Percentiles rank a stretch among this genome's conserved stretches.
Evolutionary conservation across 2,329 filamentous ascomycete species (phyloP).

Genomic region (Hymenotorrendiella dingleyae): DNA sequence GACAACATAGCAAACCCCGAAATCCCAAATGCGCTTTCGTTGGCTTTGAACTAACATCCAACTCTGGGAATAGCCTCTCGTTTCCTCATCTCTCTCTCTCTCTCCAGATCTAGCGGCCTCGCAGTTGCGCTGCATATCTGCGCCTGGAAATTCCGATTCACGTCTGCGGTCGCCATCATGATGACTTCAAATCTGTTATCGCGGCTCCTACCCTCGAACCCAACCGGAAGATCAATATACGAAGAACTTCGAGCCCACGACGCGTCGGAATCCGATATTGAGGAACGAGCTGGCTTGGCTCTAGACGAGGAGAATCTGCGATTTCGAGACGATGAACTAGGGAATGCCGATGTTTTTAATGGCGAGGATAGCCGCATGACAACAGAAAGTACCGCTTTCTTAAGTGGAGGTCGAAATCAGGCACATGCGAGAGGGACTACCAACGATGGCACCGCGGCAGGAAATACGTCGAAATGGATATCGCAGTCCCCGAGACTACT

Average conservation of each 20-base stretch:
- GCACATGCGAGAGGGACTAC: constrained; percentile 5
- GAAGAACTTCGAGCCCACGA: constrained; percentile 31
- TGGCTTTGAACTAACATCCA: constrained; percentile 12
- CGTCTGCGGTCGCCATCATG: constrained; percentile 15
- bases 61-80: constrained; percentile 15
- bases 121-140: no score
- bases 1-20: background rate
- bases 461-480: constrained; percentile 19
- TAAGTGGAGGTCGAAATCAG: constrained; percentile 16
- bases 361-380: constrained; percentile 28
- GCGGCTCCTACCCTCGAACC: constrained; percentile 28
- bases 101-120: background rate
- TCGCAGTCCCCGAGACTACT: constrained; percentile 30
- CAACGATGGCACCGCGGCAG: constrained; percentile 8
- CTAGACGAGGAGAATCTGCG: constrained; percentile 31
- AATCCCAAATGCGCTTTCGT: constrained; percentile 16
- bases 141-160: background rate
- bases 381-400: constrained; percentile 29
- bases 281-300: constrained; percentile 28
- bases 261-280: constrained; percentile 28
- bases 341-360: constrained; percentile 26
- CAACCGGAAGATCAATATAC: constrained; percentile 30
- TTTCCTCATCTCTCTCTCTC: background rate
- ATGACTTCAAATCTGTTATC: constrained; percentile 32
- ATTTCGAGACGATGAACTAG: constrained; percentile 29